Percentiles rank a stretch among this genome's conserved stretches.
Evolutionary conservation across 1,284 basidiomycete genomes (phyloP).

Genomic region (Sporisorium reilianum): DNA sequence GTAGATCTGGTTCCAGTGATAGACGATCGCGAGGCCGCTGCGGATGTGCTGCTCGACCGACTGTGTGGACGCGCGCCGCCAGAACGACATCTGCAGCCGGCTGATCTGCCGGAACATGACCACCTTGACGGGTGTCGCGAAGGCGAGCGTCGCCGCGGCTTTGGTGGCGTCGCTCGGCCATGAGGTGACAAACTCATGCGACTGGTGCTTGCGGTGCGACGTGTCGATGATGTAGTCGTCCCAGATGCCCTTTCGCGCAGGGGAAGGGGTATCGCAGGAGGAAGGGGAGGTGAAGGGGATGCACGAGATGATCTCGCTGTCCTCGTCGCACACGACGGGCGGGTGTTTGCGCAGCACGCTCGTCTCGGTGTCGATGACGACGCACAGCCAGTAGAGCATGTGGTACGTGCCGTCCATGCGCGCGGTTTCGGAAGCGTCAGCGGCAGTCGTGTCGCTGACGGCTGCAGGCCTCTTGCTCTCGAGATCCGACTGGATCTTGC

Average conservation of each 20-base stretch:
- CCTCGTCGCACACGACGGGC: constrained; percentile 28
- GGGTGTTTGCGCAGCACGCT: constrained; percentile 28
- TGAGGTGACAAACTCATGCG: constrained; percentile 6
- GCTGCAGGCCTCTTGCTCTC: constrained; percentile 14
- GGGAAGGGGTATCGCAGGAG: neutral
- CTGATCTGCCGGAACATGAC: constrained; percentile 34
- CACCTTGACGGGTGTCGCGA: constrained; percentile 32
- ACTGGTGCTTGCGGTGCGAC: constrained; percentile 13
- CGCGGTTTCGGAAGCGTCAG: neutral
- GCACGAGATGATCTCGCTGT: constrained; percentile 19
- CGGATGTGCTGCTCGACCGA: constrained; percentile 26
- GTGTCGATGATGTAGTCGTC: constrained; percentile 32
- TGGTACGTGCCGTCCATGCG: constrained; percentile 36
- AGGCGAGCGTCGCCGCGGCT: constrained; percentile 21
- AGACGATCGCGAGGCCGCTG: constrained; percentile 25
- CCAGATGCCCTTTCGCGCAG: constrained; percentile 20
- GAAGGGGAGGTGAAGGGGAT: neutral
- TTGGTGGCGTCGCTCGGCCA: constrained; percentile 22
- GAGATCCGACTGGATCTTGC: constrained; percentile 19
- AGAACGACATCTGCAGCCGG: constrained; percentile 30
- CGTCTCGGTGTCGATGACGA: constrained; percentile 31
- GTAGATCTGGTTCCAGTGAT: constrained; percentile 32
- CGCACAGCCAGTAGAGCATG: constrained; percentile 34
- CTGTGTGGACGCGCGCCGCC: constrained; percentile 16
- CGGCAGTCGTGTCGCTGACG: neutral